Evolutionary conservation across 345 rosid genomes (phyloP).

Genomic region (Xanthoceras sorbifolium): DNA sequence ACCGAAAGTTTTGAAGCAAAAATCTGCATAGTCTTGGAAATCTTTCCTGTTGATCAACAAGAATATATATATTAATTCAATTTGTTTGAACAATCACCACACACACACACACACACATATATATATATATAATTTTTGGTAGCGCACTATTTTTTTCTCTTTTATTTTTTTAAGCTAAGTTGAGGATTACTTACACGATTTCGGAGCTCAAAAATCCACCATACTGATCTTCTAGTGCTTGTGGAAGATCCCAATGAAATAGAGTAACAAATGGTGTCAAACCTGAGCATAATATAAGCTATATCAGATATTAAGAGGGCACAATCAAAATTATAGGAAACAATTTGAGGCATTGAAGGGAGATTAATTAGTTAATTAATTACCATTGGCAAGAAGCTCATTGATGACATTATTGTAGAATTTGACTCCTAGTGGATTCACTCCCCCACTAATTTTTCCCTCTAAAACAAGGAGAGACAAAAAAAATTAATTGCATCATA

Average conservation of each 20-base stretch:
- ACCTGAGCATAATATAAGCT: background rate
- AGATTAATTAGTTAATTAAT: background rate
- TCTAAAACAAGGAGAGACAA: background rate
- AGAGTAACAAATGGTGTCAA: conserved; percentile 2
- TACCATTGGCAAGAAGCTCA: conserved; percentile 48
- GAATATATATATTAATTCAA: too few species aligned
- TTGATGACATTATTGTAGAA: conserved; percentile 61
- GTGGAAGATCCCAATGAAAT: conserved; percentile 53
- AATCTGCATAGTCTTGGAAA: conserved; percentile 20
- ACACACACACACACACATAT: too few species aligned
- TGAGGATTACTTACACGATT: background rate
- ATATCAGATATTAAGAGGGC: background rate
- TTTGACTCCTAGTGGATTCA: conserved; percentile 43
- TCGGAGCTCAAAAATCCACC: conserved; percentile 40
- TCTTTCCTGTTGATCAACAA: background rate
- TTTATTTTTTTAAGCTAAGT: too few species aligned
- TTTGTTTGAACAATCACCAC: too few species aligned
- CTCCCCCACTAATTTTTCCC: conserved; percentile 47
- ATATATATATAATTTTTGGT: too few species aligned
- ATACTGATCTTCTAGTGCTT: conserved; percentile 61
- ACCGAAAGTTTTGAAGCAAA: conserved; percentile 1
- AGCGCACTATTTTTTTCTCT: too few species aligned
- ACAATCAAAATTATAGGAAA: too few species aligned
- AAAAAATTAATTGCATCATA: too few species aligned
- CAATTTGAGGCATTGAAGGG: background rate